Base-by-base conservation (phyloP, 441 rosid species). In the Adansonia gregorii region DNA sequence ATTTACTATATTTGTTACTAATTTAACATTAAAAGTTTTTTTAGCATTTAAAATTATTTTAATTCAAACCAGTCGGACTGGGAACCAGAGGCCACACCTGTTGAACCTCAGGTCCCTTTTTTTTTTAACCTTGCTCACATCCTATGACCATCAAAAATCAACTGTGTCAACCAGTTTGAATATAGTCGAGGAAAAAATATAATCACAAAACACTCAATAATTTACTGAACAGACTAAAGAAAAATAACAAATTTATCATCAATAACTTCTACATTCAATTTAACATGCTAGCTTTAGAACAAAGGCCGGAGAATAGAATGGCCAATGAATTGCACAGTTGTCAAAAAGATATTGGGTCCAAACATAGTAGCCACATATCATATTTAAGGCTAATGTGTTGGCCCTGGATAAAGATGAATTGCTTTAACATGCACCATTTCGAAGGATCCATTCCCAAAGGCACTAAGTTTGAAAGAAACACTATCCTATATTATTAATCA, bases 371-470 rank as follows among this genome's bases (percentile, higher is more conserved):
- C 67, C 20, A 45, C 41, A 15, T 20, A 48, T 74, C n/a, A 22
- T 45, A 46, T 15, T 46, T 24, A 22, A 24, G 58, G 56, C 58
- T 46, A 49, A 43, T 61, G 19, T 74, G 11, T 24, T 14, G 45
- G 51, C 56, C 69, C 43, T n/a, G 41, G 41, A 59, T 41, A 46
- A 19, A 45, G 56, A 61, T 46, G 45, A 60, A 45, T 43, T 49
- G 67, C 76, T 7, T 60, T 74, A 70, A 54, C 54, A 71, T 52
- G 74, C 27, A 14, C 60, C 60, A 70, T 70, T 66, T 70, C 74
- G 31, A 8, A 71, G 48, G 48, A 52, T 48, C 24, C 46, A n/a
- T 15, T 71, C 74, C 24, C 3, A 15, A 15, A 20, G 45, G 74
- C 19, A 17, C 46, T 71, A 71, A 3, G n/a, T 49, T 51, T 51